Base-by-base conservation (phyloP, 2,329 filamentous ascomycete genomes). In the Hypocrella siamensis region DNA sequence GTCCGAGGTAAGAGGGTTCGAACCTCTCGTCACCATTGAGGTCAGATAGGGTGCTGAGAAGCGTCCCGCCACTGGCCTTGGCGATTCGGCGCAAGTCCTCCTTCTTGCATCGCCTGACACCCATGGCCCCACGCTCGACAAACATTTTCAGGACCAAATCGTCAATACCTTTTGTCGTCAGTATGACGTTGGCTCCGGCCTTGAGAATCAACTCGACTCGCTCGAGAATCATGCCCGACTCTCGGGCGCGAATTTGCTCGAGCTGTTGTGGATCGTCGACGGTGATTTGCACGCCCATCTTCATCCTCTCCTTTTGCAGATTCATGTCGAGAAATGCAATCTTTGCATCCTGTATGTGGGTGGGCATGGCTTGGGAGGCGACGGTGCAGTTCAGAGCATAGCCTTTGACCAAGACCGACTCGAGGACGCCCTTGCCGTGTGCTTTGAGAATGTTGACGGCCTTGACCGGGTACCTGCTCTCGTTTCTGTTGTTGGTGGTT, bases 351-450 rank as follows among this genome's bases (percentile, higher is more conserved):
- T 72, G 73, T 53, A 98, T 74, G 46, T 81, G 74, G 19, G 90
- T 98, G 47, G 75, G 84, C 90, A 98, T 98, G 28, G 90, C 90
- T 59, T 98, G 90, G 35, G 86, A 94, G 33, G 90, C 90, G 36
- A 98, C 86, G 24, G 90, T 98, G 67, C 90, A 98, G 70, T 98
- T 98, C 48, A 98, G 64, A 35, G 90, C 90, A 54, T 98, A 98
- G 34, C 90, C 90, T 64, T 92, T 93, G 51, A 98, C 78, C 30
- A 98, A 65, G 17, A 92, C 58, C 9, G 86, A 94, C 61, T 98
- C 90, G 26, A 74, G 71, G 15, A 76, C 72, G 48, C 83, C 84
- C 70, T 96, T 93, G 51, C 90, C 90, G 54, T 98, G 90, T 24
- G 90, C 90, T 65, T 98, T 98, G 43, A 98, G 76, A 39, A 98